Base-by-base conservation (phyloP, 2,329 filamentous ascomycete species). In the Byssoonygena ceratinophila region DNA sequence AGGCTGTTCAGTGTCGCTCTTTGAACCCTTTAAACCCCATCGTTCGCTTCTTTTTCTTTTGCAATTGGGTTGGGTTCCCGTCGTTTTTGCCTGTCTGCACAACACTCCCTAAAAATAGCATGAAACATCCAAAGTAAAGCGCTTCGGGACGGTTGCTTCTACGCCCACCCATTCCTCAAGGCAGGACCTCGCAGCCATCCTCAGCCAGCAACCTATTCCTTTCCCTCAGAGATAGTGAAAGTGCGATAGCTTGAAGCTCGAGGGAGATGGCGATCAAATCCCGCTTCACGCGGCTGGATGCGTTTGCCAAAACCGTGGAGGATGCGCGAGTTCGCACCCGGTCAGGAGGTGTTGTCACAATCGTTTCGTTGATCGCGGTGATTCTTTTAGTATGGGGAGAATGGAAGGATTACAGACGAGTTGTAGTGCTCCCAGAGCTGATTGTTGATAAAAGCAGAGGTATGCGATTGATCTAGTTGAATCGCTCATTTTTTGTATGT, bases 271-370 rank as follows among this genome's bases (percentile, higher is more conserved):
- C 90, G 59, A 74, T 84, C 65, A 95, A 94, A 76, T 94, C 88
- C 61, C 84, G 92, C 70, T 96, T 98, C 68, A 95, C 87, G 55
- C 84, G 85, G 80, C 87, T 98, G 59, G 92, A 98, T 72, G 92
- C 92, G 77, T 98, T 98, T 69, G 95, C 91, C 48, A 98, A 98
- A 74, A 98, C 92, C 11, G 92, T 98, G 61, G 92, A 98, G 70
- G 92, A 98, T 81, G 92, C 94, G 60, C 82, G 92, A 63, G 82
- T 98, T 67, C 85, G 94, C 63, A 98, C 92, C 29, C 96, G 90
- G 5, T 95, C 89, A 2, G 92, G 92, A 59, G 92, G 92, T 60
- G 81, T 98, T 61, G 88, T 98, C 63, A 98, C 92, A 52, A 89
- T 98, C 62, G 79, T 84, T 59, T 96, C 90, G 55, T 75, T 98